These are phyloP conservation scores for Pseudozyma sp. DNA, from an alignment of 1,284 basidiomycete species.

Conservation along the genomic window DNA sequence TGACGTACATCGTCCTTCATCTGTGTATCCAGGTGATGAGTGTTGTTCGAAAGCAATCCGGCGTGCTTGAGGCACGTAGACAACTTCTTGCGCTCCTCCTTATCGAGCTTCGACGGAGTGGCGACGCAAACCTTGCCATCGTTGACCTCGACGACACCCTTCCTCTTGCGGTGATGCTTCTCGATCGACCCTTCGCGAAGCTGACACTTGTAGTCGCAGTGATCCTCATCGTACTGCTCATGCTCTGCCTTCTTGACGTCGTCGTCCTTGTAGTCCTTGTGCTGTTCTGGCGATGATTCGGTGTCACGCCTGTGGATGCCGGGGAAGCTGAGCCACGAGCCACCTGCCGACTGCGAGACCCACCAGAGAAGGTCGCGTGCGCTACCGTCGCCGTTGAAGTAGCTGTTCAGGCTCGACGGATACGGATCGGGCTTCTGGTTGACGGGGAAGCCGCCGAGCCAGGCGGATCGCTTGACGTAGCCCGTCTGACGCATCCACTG, in stretches of 20 bases:
- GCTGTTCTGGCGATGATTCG: not conserved
- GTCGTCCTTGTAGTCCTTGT: constrained; percentile 17
- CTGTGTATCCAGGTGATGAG: not conserved
- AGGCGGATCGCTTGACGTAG: constrained; percentile 61
- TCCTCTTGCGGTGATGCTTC: constrained; percentile 33
- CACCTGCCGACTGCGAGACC: constrained; percentile 16
- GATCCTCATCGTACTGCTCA: constrained; percentile 42
- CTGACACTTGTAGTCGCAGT: constrained; percentile 52
- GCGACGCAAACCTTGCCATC: constrained; percentile 36
- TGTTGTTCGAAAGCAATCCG: constrained; percentile 12
- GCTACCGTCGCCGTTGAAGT: constrained; percentile 53
- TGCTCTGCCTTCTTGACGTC: constrained; percentile 5
- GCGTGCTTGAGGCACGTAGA: constrained; percentile 19
- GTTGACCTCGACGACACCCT: constrained; percentile 34
- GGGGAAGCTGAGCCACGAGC: constrained; percentile 14
- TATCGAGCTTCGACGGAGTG: constrained; percentile 32
- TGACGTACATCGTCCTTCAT: too few species aligned
- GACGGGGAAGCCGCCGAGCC: constrained; percentile 61
- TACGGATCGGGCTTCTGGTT: constrained; percentile 59
- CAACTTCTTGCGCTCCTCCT: constrained; percentile 31
- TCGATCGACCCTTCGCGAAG: constrained; percentile 33
- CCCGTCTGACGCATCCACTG: constrained; percentile 47
- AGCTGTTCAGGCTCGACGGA: constrained; percentile 54
- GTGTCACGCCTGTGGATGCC: constrained; percentile 22
- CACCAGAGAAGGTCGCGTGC: constrained; percentile 35